Evolutionary conservation across 306 rosid genomes (phyloP).

Genomic region (Vigna mungo): DNA sequence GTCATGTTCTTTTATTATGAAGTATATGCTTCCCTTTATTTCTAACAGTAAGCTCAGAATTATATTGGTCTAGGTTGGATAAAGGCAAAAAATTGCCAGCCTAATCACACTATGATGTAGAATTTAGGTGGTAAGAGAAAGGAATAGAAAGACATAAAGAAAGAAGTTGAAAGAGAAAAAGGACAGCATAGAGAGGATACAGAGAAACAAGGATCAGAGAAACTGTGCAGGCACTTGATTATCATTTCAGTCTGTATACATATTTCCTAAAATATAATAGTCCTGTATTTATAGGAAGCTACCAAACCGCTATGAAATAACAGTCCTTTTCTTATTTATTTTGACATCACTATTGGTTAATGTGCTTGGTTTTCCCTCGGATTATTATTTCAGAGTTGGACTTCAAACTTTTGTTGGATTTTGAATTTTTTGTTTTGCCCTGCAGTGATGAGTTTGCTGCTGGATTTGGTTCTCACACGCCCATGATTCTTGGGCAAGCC

Average conservation of each 20-base stretch:
- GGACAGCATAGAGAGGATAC: too few species aligned
- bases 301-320: too few species aligned
- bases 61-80: not conserved
- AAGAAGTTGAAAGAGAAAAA: not conserved
- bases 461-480: conserved; percentile 97
- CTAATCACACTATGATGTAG: not conserved
- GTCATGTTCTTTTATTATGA: conserved; percentile 19
- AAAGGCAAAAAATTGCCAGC: not conserved
- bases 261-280: not conserved
- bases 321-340: not conserved
- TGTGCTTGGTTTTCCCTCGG: conserved; percentile 26
- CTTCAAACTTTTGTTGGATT: conserved; percentile 41
- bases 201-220: too few species aligned
- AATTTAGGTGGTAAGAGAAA: not conserved
- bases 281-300: too few species aligned
- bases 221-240: not conserved
- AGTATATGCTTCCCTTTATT: conserved; percentile 6
- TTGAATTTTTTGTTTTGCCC: conserved; percentile 33
- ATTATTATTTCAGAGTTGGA: conserved; percentile 29
- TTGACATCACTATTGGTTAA: conserved; percentile 9
- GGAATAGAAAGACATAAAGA: not conserved
- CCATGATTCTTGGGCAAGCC: conserved; percentile 96
- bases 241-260: not conserved
- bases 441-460: conserved; percentile 84
- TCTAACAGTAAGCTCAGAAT: conserved; percentile 16